These are phyloP conservation scores for Astrothelium subdiscretum DNA, from an alignment of 495 filamentous ascomycete genomes.

Conservation along the genomic window DNA sequence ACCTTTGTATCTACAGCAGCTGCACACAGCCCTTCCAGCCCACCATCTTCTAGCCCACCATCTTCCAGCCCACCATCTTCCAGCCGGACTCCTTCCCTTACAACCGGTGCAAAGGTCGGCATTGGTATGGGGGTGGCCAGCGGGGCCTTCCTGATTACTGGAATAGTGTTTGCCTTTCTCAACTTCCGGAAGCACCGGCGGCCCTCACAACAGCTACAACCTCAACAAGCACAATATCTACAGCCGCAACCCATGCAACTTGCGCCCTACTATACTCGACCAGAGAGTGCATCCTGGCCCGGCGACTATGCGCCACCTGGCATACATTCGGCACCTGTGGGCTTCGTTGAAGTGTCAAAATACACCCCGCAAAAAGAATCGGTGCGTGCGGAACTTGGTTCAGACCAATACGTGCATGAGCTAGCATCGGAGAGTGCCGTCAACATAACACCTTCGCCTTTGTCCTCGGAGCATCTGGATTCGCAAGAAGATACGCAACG, in stretches of 20 bases:
- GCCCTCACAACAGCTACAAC: background rate
- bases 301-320: background rate
- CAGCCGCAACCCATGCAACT: background rate
- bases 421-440: background rate
- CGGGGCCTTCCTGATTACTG: conserved; percentile 1
- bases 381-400: background rate
- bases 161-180: background rate
- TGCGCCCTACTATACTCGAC: background rate
- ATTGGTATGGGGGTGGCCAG: conserved; percentile 7
- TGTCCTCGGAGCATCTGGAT: background rate
- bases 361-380: background rate
- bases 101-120: conserved; percentile 6
- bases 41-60: background rate
- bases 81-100: background rate
- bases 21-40: background rate
- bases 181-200: background rate
- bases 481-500: background rate
- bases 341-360: background rate
- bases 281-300: background rate
- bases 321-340: background rate
- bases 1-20: background rate
- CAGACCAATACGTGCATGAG: background rate
- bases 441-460: background rate
- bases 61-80: background rate
- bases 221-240: background rate